Base-by-base conservation (phyloP, 495 filamentous ascomycete species). In the Penicillium daleae region DNA sequence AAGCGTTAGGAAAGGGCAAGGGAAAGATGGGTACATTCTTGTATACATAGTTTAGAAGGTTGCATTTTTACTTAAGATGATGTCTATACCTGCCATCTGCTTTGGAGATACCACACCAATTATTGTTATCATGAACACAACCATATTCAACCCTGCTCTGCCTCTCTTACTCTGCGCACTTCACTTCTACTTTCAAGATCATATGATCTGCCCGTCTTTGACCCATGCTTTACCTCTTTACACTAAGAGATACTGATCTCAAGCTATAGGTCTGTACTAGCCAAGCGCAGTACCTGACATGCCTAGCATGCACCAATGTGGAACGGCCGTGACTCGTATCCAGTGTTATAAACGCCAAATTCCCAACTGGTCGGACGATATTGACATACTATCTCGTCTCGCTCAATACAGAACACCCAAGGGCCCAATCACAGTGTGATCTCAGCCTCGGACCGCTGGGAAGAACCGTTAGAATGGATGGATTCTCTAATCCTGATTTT, bases 1-100 rank as follows among this genome's bases (percentile, higher is more conserved):
- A 92, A 87, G 69, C 71, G 64, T 26, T 70, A 50, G 59, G 17
- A 27, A 50, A 21, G 33, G 21, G 26, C 9, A 3, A 3, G 31
- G 29, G 15, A 54, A 7, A 24, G n/a, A 19, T 33, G 37, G 33
- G 31, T 17, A 3, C 15, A 42, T 22, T 56, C 32, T 13, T 56
- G 33, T 26, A 56, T 40, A 56, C 48, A 57, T 42, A 60, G 46
- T 53, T 53, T 55, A 32, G 33, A 40, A 10, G 24, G 46, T 24
- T 50, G 46, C 46, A 29, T 29, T 15, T 19, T 46, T 46, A 24
- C 42, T 56, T 53, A 46, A 44, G 58, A 61, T 35, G 44, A 13
- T 44, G 51, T 65, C 46, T 63, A 59, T 59, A 59, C 29, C 33
- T 64, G 52, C 27, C 56, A 46, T 54, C 26, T 57, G 60, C 59